A percentile compares a stretch with the other conserved stretches of the same genome.
These are phyloP conservation scores for Neofusicoccum kwambonambiense DNA, from an alignment of 2,329 filamentous ascomycete genomes.

Conservation along the genomic window DNA sequence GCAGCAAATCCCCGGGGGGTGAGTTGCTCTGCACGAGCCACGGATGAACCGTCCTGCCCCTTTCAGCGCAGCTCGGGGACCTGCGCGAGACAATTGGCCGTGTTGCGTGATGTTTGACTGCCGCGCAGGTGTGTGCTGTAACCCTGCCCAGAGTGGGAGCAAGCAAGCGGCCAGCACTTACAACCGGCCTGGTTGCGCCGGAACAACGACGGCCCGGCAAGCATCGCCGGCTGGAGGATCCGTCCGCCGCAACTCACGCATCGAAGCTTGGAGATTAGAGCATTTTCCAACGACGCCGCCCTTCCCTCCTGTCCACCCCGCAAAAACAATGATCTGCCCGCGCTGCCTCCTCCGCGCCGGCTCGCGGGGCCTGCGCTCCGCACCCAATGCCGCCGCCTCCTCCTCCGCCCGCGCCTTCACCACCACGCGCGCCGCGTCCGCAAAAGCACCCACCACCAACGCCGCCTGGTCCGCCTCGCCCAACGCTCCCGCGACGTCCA, in stretches of 20 bases:
- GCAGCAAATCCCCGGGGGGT: no score
- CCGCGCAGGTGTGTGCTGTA: no score
- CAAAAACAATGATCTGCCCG: constrained; percentile 38
- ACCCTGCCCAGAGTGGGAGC: no score
- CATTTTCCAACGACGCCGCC: background rate
- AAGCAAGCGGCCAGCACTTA: no score
- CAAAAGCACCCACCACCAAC: constrained; percentile 28
- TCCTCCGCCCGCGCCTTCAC: constrained; percentile 18
- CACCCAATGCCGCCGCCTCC: background rate
- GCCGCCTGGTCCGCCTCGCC: constrained; percentile 28
- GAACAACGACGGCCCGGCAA: no score
- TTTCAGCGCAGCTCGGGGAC: no score
- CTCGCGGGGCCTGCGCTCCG: constrained; percentile 25
- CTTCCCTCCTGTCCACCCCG: background rate
- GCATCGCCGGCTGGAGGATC: no score
- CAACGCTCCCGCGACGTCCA: constrained; percentile 43
- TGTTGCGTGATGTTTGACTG: no score
- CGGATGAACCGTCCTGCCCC: no score
- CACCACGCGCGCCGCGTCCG: constrained; percentile 27
- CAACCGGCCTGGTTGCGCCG: no score
- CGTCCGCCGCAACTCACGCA: background rate
- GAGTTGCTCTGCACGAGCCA: no score
- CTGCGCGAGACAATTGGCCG: no score
- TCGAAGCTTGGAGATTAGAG: background rate
- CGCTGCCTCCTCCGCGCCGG: constrained; percentile 36